Conservation (phyloP, 441 rosid genomes). For the Theobroma grandiflorum region DNA sequence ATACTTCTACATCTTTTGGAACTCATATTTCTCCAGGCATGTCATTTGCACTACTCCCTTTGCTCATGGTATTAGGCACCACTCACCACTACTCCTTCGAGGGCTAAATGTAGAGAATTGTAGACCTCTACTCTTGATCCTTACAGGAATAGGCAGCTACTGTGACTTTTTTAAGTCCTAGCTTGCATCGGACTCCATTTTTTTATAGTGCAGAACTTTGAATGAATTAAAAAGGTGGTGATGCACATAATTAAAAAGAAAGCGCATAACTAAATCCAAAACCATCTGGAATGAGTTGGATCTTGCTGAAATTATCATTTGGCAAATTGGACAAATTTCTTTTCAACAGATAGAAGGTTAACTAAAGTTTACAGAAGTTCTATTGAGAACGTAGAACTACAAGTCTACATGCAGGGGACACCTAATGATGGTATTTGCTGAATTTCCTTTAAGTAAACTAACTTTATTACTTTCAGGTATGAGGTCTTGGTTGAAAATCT, state of each 20-base stretch:
- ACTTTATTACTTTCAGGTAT: constrained; percentile 60
- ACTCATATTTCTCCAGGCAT: background rate
- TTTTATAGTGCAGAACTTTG: background rate
- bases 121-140: background rate
- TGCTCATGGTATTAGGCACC: background rate
- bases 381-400: background rate
- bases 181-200: background rate
- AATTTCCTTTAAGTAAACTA: constrained; percentile 3
- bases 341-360: background rate
- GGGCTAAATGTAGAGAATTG: background rate
- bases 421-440: background rate
- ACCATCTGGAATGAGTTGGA: background rate
- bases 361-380: background rate
- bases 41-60: background rate
- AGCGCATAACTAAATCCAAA: background rate
- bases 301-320: background rate
- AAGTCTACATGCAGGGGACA: background rate
- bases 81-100: background rate
- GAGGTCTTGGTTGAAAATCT: constrained; percentile 87
- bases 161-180: background rate
- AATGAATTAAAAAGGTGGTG: background rate
- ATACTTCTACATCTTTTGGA: background rate
- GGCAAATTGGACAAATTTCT: background rate
- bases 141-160: background rate
- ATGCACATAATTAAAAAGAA: background rate